Conservation (phyloP, 176 grass and related monocot species). For the Juncus effusus region DNA sequence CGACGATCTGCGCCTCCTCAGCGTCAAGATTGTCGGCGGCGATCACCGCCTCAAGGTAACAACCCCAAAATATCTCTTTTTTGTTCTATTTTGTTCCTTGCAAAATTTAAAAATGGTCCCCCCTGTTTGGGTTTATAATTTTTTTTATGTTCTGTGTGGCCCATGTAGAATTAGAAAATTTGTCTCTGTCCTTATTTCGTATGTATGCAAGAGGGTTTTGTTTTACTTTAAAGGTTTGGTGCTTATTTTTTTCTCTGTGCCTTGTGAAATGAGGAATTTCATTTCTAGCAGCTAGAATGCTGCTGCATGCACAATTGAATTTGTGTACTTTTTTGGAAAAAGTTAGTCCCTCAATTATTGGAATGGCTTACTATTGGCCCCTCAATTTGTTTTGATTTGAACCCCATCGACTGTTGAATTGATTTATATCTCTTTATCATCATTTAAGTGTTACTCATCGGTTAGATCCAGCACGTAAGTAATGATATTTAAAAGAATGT, state of each 20-base stretch:
- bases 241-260: background rate
- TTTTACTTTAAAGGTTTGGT: background rate
- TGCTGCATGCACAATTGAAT: no score
- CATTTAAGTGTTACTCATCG: no score
- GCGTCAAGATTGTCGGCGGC: constrained; percentile 84
- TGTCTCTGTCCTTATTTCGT: background rate
- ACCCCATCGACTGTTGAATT: no score
- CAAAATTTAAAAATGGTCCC: background rate
- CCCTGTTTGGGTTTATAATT: background rate
- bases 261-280: background rate
- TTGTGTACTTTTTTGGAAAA: no score
- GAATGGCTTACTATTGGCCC: no score
- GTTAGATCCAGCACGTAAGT: no score
- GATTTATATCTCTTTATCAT: no score
- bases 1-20: constrained; percentile 85
- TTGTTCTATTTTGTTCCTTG: constrained; percentile 13
- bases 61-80: background rate
- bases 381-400: no score
- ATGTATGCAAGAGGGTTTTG: background rate
- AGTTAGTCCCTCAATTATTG: no score
- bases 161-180: background rate
- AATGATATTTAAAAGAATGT: no score
- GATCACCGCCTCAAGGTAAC: constrained; percentile 83
- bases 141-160: background rate
- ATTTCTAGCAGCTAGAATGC: no score